Evolutionary conservation across 1,139 yeast genomes (phyloP).

Genomic region (Geotrichum armillariae): DNA sequence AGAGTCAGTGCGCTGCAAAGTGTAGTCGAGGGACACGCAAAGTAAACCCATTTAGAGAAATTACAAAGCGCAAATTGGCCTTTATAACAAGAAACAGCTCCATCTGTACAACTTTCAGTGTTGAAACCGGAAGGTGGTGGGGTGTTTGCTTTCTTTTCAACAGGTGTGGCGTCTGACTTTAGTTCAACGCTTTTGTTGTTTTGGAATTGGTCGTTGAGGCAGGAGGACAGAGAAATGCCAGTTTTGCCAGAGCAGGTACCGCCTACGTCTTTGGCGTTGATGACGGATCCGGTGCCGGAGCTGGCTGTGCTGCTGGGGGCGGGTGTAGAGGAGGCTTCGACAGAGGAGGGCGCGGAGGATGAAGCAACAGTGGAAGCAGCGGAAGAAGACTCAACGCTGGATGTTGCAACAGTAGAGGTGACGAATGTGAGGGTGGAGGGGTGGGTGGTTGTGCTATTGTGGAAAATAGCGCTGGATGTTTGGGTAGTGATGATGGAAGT

Average conservation of each 20-base stretch:
- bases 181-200: slow-evolving; percentile 14
- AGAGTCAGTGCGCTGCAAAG: slow-evolving; percentile 52
- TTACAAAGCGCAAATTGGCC: slow-evolving; percentile 57
- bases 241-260: slow-evolving; percentile 19
- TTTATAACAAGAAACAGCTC: slow-evolving; percentile 51
- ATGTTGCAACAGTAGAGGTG: too few relatives aligned
- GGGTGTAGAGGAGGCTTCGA: too few relatives aligned
- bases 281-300: slow-evolving; percentile 18
- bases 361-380: slow-evolving; percentile 20
- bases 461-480: too few relatives aligned
- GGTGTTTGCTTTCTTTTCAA: slow-evolving; percentile 23
- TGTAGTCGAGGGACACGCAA: slow-evolving; percentile 58
- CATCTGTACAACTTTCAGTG: slow-evolving; percentile 44
- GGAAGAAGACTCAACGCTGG: too few relatives aligned
- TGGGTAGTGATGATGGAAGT: slow-evolving; percentile 13
- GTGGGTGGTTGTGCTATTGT: too few relatives aligned
- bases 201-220: slow-evolving; percentile 19
- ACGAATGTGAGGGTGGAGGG: too few relatives aligned
- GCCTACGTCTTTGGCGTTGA: slow-evolving; percentile 10
- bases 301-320: too few relatives aligned
- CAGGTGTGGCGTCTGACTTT: slow-evolving; percentile 17
- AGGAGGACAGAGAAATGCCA: slow-evolving; percentile 13
- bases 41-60: slow-evolving; percentile 53
- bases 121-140: slow-evolving; percentile 22
- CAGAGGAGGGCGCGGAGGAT: slow-evolving; percentile 15